Base-by-base conservation (phyloP, 768 basidiomycete genomes). In the Candolleomyces eurysporus region DNA sequence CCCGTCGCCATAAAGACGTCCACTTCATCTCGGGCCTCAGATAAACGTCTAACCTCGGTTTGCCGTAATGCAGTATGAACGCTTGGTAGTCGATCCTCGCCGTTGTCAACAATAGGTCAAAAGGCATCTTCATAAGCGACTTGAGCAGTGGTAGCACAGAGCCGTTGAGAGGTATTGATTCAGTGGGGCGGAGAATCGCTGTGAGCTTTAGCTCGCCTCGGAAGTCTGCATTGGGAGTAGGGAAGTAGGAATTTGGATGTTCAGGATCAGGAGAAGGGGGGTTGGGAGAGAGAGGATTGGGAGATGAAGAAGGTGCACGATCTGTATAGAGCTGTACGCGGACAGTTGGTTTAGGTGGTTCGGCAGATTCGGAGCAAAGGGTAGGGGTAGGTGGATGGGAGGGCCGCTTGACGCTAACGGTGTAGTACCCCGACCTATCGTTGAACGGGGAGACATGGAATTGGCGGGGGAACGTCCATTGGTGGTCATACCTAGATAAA, bases 391-490 rank as follows among this genome's bases (percentile, higher is more conserved):
- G 59, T 11, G 79, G 63, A 54, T 75, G 73, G 48, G 73, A 71
- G 4, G 88, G 88, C 11, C 75, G 67, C 60, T 75, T 75, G 21
- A 91, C 67, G 48, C 85, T 79, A 16, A 89, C 76, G 3, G 74
- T 81, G 73, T 90, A 91, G 68, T 77, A 87, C 0, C 89, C 88
- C 22, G 80, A 76, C 4, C 88, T 80, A 65, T 89, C 86, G 68
- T 90, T 91, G 78, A 90, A 90, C 0, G 90, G 88, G 0, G 88
- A 91, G 50, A 91, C 89, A 65, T 91, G 88, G 68, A 91, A 91
- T 63, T 82, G 78, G 26, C 88, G 84, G 19, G 76, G 77, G 57
- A 91, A 83, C 0, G 82, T 85, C 86, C 89, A 91, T 59, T 85
- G 81, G 63, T 87, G 81, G 58, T 85, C 77, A 63, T 80, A 84